Percentiles rank a stretch among this genome's conserved stretches.
Conservation (phyloP, 2,329 filamentous ascomycete genomes). For the Neoscytalidium dimidiatum region DNA sequence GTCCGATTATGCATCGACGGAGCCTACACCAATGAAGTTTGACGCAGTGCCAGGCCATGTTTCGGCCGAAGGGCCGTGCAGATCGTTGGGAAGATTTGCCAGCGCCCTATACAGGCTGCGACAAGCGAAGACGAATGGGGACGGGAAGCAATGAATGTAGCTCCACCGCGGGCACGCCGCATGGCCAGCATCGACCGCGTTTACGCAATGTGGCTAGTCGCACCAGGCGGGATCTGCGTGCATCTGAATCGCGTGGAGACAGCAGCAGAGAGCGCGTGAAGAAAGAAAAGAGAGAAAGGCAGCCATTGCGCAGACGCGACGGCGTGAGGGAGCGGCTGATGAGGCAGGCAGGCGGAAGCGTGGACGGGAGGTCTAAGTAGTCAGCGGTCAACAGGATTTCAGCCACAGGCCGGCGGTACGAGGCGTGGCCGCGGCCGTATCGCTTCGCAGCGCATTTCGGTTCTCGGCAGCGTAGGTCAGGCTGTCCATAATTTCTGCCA, state of each 20-base stretch:
- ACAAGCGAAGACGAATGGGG: constrained; percentile 5
- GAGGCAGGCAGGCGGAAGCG: not conserved
- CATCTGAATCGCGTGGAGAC: constrained; percentile 1
- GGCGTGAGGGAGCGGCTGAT: not conserved
- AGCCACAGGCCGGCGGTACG: constrained; percentile 13
- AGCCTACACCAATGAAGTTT: not conserved
- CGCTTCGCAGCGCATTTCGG: constrained; percentile 1
- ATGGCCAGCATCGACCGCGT: constrained; percentile 1
- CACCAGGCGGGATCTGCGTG: constrained; percentile 1
- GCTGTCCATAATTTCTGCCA: constrained; percentile 15
- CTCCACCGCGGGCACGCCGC: constrained; percentile 13
- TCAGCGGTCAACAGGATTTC: not conserved
- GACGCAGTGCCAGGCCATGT: not conserved
- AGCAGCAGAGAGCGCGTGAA: not conserved
- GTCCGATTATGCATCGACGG: not conserved
- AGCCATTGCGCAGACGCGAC: not conserved
- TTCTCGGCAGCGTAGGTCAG: constrained; percentile 8
- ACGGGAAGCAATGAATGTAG: constrained; percentile 6
- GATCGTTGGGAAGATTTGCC: not conserved
- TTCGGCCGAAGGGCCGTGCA: not conserved
- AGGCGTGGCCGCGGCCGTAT: constrained; percentile 8
- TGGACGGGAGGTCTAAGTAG: not conserved
- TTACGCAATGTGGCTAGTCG: constrained; percentile 11
- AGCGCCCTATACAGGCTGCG: constrained; percentile 6
- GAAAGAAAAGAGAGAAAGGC: not conserved